Evolutionary conservation across 139 green algal genomes (phyloP).

Genomic region (Coelastrella sp.): DNA sequence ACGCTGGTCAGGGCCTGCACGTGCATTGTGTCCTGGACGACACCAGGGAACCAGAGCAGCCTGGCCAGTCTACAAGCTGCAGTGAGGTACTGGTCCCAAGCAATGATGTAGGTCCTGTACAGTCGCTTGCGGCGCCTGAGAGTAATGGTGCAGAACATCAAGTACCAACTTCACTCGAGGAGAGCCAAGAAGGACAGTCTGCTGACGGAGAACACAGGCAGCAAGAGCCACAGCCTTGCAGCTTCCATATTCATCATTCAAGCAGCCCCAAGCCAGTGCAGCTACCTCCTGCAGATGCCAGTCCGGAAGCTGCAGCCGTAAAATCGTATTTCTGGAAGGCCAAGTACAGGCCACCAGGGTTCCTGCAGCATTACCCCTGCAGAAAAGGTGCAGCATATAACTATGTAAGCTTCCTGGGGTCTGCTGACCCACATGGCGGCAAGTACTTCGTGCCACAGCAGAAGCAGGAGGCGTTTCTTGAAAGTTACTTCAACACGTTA

Average conservation of each 20-base stretch:
- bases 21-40: no score
- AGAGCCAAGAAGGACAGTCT: no score
- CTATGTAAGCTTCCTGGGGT: slow-evolving; percentile 59
- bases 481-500: background rate
- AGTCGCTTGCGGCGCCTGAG: no score
- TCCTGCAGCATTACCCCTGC: slow-evolving; percentile 52
- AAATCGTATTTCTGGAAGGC: background rate
- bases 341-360: slow-evolving; percentile 35
- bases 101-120: no score
- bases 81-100: no score
- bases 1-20: no score
- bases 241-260: background rate
- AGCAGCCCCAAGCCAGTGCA: slow-evolving; percentile 6
- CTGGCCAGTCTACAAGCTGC: no score
- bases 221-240: background rate
- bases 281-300: slow-evolving; percentile 5
- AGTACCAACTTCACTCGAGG: no score
- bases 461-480: slow-evolving; percentile 42
- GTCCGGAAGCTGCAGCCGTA: background rate
- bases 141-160: no score
- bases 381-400: slow-evolving; percentile 42
- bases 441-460: slow-evolving; percentile 52
- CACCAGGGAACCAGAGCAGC: no score
- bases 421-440: slow-evolving; percentile 43
- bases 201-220: slow-evolving; percentile 3